Percentiles rank a stretch among this genome's conserved stretches.
Evolutionary conservation across 768 basidiomycete genomes (phyloP).

Genomic region (Megacollybia marginata): DNA sequence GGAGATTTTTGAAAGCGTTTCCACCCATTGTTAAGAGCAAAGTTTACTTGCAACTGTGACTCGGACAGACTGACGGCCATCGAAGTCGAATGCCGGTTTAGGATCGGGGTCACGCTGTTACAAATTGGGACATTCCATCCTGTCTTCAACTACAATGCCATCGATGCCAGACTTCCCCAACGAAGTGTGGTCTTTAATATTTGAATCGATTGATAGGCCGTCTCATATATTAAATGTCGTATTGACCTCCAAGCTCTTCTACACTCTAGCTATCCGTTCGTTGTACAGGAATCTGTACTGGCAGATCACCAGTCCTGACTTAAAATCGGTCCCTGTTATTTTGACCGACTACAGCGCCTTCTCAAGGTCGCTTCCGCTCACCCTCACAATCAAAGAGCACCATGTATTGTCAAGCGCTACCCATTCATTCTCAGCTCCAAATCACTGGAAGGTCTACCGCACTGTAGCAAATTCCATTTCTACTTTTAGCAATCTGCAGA

Average conservation of each 20-base stretch:
- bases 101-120: too few relatives aligned
- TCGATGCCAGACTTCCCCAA: background rate
- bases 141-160: too few relatives aligned
- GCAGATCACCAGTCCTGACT: background rate
- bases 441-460: background rate
- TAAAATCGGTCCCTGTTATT: background rate
- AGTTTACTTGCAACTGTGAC: too few relatives aligned
- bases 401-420: background rate
- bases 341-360: background rate
- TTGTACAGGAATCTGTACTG: background rate
- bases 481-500: background rate
- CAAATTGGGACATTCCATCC: too few relatives aligned
- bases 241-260: slow-evolving; percentile 1
- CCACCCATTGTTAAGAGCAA: slow-evolving; percentile 48
- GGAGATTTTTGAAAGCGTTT: slow-evolving; percentile 51
- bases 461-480: background rate
- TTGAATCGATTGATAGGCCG: slow-evolving; percentile 1
- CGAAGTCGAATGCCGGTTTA: too few relatives aligned
- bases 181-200: background rate
- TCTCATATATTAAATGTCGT: slow-evolving; percentile 3
- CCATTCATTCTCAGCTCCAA: background rate
- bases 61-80: too few relatives aligned
- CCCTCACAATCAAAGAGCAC: background rate
- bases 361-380: background rate
- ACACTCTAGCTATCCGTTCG: background rate